phyloP scores from a whole-genome alignment of 2,329 filamentous ascomycete genomes.

The Fusarium denticulatum region DNA sequence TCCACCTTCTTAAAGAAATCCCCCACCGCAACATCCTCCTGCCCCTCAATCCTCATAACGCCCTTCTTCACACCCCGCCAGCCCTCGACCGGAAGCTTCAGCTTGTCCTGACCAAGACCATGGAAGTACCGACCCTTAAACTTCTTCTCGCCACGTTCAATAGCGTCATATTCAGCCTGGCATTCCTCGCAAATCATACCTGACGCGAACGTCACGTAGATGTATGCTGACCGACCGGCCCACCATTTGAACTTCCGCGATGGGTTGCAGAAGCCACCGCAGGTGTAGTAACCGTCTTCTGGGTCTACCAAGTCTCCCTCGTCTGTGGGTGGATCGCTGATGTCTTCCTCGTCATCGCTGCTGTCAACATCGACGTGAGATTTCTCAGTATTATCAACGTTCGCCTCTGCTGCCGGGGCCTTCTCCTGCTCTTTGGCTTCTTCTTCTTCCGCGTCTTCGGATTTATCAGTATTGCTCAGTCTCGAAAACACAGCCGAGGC shows the following conservation, averaged over 20 bases:
- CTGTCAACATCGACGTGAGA: fast-evolving
- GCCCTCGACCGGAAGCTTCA: slow-evolving; percentile 10
- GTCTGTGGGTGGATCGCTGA: background rate
- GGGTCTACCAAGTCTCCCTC: background rate
- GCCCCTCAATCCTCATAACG: background rate
- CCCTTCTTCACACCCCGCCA: slow-evolving; percentile 3
- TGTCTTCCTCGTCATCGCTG: background rate
- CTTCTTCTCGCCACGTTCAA: background rate
- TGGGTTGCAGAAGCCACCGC: background rate
- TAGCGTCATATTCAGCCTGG: background rate
- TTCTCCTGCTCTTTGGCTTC: background rate
- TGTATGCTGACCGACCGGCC: background rate
- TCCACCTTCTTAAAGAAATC: background rate
- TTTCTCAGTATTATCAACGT: background rate
- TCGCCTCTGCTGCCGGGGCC: fast-evolving
- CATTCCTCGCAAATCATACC: background rate
- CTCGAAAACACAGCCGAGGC: background rate
- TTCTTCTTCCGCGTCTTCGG: background rate
- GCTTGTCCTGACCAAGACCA: background rate
- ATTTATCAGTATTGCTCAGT: background rate
- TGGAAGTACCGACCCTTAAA: background rate
- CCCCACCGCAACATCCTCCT: background rate
- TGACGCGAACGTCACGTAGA: background rate
- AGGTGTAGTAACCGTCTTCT: background rate
- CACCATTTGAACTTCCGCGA: background rate